Conservation (phyloP, 768 basidiomycete genomes). For the Podaxis sp. region DNA sequence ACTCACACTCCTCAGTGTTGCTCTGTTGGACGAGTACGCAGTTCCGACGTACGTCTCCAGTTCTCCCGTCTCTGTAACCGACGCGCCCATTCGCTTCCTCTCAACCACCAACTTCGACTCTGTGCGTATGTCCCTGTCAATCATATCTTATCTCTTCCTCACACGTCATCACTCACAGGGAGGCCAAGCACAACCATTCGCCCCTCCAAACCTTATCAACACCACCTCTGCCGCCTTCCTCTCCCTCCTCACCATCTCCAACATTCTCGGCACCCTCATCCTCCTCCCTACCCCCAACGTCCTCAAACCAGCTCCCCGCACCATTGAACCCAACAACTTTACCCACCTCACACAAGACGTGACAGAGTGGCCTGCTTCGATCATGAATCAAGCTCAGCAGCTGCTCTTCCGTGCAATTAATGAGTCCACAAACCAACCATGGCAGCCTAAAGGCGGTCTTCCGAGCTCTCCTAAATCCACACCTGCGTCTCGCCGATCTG, state of each 20-base stretch:
- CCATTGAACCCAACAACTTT: slow-evolving; percentile 33
- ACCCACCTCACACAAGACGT: slow-evolving; percentile 31
- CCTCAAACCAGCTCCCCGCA: slow-evolving; percentile 39
- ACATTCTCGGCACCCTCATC: slow-evolving; percentile 32
- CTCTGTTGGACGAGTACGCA: slow-evolving; percentile 54
- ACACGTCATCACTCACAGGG: slow-evolving; percentile 25
- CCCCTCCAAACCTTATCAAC: slow-evolving; percentile 58
- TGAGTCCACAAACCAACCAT: slow-evolving; percentile 22
- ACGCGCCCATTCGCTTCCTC: slow-evolving; percentile 57
- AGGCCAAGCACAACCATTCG: slow-evolving; percentile 36
- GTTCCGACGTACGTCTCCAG: slow-evolving; percentile 46
- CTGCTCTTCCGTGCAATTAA: slow-evolving; percentile 36
- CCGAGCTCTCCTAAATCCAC: not conserved
- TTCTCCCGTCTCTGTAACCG: slow-evolving; percentile 32
- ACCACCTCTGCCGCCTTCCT: slow-evolving; percentile 56
- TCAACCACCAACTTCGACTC: slow-evolving; percentile 26
- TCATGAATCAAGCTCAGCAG: slow-evolving; percentile 34
- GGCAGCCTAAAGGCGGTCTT: slow-evolving; percentile 16
- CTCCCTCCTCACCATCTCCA: slow-evolving; percentile 30
- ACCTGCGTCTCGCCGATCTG: slow-evolving; percentile 14
- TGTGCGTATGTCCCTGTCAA: slow-evolving; percentile 20
- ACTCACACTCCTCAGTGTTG: slow-evolving; percentile 33
- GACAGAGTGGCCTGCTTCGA: slow-evolving; percentile 34
- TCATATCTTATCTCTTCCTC: slow-evolving; percentile 16
- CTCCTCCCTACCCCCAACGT: slow-evolving; percentile 51